Base-by-base conservation (phyloP, 768 basidiomycete species). In the Trametes sanguinea region DNA sequence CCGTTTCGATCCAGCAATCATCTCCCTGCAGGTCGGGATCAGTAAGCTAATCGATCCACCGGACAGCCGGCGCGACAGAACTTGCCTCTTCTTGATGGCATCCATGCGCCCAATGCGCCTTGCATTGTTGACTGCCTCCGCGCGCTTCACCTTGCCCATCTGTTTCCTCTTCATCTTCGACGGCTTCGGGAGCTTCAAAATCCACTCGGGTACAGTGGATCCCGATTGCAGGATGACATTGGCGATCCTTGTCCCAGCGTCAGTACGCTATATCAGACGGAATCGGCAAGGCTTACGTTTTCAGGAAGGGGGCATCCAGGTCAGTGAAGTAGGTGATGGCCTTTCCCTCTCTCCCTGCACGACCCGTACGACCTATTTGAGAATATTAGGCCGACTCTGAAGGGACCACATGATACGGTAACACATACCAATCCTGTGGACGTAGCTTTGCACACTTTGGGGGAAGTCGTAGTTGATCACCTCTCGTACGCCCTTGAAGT, bases 381-480 rank as follows among this genome's bases (percentile, higher is more conserved):
- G 22, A 22, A 22, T 0, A 5, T 22, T 6, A 6, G 35, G 39
- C 55, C 10, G 47, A 45, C 13, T 29, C 10, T 29, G 9, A 17
- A 30, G 9, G 9, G 22, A 50, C 42, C 39, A 16, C 29, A 30
- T 6, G 16, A 53, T 29, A 14, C 14, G 6, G 4, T 40, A 22
- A 4, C 32, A 11, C 77, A 50, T 40, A 89, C 93, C 96, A 54
- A 99, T 97, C 27, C 97, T 83, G 75, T 99, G 97, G 45, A 99
- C 84, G 71, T 99, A 99, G 70, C 92, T 95, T 73, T 96, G 94
- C 2, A 96, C 89, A 57, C 86, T 95, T 42, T 90, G 94, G 2
- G 97, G 97, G 75, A 98, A 98, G 76, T 98, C 96, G 69, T 92
- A 95, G 74, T 98, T 99, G 71, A 98, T 89, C 9, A 99, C 95